phyloP scores from a whole-genome alignment of 768 basidiomycete genomes.

The Agaricus blazei region DNA sequence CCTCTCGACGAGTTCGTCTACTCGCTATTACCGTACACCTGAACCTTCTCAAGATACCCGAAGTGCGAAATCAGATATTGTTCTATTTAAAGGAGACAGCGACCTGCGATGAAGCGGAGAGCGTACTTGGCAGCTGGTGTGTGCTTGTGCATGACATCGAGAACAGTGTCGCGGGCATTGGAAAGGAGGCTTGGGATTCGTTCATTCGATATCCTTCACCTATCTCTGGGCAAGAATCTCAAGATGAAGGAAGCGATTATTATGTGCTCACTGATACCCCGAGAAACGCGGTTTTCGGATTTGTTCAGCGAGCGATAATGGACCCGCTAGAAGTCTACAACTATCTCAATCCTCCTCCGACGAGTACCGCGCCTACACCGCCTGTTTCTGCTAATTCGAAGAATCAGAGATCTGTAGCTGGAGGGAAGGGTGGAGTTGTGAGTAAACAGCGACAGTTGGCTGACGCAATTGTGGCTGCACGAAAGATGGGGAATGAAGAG shows the following conservation, averaged over 20 bases:
- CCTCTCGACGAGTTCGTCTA: constrained; percentile 68
- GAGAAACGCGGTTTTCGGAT: constrained; percentile 37
- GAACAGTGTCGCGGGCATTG: constrained; percentile 46
- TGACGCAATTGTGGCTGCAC: constrained; percentile 5
- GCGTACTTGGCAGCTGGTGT: constrained; percentile 68
- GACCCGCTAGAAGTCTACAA: constrained; percentile 57
- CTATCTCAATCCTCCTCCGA: constrained; percentile 60
- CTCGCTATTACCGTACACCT: constrained; percentile 59
- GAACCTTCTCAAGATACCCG: constrained; percentile 54
- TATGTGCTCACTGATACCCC: constrained; percentile 27
- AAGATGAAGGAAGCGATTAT: constrained; percentile 7
- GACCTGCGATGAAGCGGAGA: constrained; percentile 45
- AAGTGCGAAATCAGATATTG: constrained; percentile 43
- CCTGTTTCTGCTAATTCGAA: constrained; percentile 24
- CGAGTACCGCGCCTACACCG: constrained; percentile 27
- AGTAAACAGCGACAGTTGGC: constrained; percentile 28
- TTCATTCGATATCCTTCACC: constrained; percentile 20
- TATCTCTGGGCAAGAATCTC: background rate
- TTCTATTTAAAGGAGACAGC: constrained; percentile 45
- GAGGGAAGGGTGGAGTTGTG: constrained; percentile 18
- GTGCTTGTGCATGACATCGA: constrained; percentile 71
- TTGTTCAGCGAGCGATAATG: constrained; percentile 49
- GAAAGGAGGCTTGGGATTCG: constrained; percentile 50
- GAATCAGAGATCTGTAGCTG: constrained; percentile 10
- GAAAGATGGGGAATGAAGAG: background rate